Evolutionary conservation across 2,329 filamentous ascomycete species (phyloP).

Genomic region (Dactylellina cionopaga): DNA sequence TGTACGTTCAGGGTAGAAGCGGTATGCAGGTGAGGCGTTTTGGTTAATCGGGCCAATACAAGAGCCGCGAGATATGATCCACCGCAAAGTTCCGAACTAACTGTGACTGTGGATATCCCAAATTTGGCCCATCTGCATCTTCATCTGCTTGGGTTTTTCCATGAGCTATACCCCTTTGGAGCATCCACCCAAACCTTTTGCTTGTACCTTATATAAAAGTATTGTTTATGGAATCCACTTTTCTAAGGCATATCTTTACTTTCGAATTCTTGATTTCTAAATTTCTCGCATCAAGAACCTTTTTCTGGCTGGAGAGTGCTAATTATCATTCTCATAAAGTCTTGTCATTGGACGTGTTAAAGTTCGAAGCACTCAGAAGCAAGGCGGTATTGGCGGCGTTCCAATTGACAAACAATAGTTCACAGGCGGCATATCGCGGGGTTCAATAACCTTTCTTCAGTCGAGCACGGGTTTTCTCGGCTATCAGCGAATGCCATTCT

Average conservation of each 20-base stretch:
- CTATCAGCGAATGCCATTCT: constrained; percentile 33
- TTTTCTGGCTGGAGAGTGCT: neutral
- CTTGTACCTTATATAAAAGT: neutral
- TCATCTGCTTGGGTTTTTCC: constrained; percentile 8
- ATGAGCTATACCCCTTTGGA: constrained; percentile 10
- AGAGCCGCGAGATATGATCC: neutral
- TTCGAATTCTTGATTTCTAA: constrained; percentile 6
- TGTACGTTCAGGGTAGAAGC: neutral
- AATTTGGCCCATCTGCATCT: constrained; percentile 18
- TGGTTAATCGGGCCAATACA: constrained; percentile 27
- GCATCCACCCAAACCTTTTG: constrained; percentile 8
- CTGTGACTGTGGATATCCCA: constrained; percentile 16
- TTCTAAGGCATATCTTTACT: neutral
- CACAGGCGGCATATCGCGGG: no score
- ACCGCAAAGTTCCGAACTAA: constrained; percentile 40
- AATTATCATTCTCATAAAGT: no score
- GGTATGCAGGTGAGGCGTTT: constrained; percentile 30
- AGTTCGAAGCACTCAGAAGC: neutral
- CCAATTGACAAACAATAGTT: constrained; percentile 17
- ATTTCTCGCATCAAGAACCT: constrained; percentile 12
- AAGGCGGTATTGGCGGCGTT: constrained; percentile 40
- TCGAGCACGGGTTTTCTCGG: constrained; percentile 32
- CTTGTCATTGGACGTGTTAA: neutral
- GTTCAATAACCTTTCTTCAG: constrained; percentile 16
- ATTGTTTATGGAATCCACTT: neutral